These are phyloP conservation scores for Auriculariales sp. DNA, from an alignment of 768 basidiomycete species.

Conservation along the genomic window DNA sequence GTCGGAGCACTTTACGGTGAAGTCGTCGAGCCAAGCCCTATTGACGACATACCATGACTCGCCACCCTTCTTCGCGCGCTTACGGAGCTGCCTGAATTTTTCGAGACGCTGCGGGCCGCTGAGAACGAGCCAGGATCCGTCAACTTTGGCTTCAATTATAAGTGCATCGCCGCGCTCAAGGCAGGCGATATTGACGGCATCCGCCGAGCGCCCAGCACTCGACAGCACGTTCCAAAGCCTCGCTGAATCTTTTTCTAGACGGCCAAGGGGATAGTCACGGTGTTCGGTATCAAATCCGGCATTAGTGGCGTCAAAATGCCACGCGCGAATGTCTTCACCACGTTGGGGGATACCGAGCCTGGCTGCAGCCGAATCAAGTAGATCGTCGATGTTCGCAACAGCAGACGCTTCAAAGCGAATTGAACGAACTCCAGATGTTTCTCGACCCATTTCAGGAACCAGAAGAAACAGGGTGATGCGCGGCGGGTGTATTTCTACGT, in stretches of 20 bases:
- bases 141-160: conserved; percentile 22
- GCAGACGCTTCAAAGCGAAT: conserved; percentile 32
- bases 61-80: too few species aligned
- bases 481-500: conserved; percentile 63
- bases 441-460: conserved; percentile 16
- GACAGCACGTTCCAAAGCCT: conserved; percentile 17
- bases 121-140: conserved; percentile 12
- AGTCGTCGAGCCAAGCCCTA: conserved; percentile 57
- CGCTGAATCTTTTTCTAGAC: conserved; percentile 1
- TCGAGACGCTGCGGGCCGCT: conserved; percentile 17
- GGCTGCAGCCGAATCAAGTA: conserved; percentile 14
- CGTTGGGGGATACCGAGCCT: background rate
- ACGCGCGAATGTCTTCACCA: conserved; percentile 11
- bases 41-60: conserved; percentile 72
- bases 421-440: conserved; percentile 16
- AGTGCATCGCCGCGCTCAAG: conserved; percentile 41
- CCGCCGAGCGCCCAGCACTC: conserved; percentile 21
- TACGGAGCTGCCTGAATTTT: too few species aligned
- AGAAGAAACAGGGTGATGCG: conserved; percentile 42
- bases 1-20: conserved; percentile 59
- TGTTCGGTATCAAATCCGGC: conserved; percentile 12
- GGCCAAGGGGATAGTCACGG: conserved; percentile 8
- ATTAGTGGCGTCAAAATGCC: conserved; percentile 6
- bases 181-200: conserved; percentile 31
- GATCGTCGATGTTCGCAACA: conserved; percentile 30